Evolutionary conservation across 768 basidiomycete genomes (phyloP), one percentile per base, ranked within the genome.

Genomic region (Amanita jacksonii): DNA sequence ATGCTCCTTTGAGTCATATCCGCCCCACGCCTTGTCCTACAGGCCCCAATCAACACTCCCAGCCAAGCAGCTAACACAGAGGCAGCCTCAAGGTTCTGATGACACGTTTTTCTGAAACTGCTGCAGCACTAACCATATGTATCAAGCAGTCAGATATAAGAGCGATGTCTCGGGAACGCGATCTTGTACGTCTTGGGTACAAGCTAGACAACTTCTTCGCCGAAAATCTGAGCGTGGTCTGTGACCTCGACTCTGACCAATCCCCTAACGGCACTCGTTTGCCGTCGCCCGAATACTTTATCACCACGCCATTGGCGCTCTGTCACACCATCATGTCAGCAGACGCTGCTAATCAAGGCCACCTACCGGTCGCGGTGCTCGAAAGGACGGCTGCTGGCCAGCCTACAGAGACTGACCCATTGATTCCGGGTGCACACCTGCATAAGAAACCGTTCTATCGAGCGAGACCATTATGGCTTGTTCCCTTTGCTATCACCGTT

Each of bases 401-500:
- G 39, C 40, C 46, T 12, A 45, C 51, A 9, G 58, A 59, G 46
- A 27, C 50, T 32, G 56, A 54, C 45, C 52, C 54, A 42, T 51
- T 56, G 34, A 51, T 49, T 49, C 36, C 36, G 22, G 37, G 19
- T 22, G 30, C 35, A 3, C 44, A 30, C 30, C 25, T n/a, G 12
- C 47, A 42, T 24, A 68, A 62, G 59, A 76, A 74, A 54, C 70
- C 70, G 0, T 74, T 74, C 48, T 71, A 74, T 58, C 66, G 74
- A 31, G 63, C 74, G 7, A 56, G 74, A 46, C 74, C 73, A 12
- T 51, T 76, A 52, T 76, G 74, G 86, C 71, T 89, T 8, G 81
- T 86, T 18, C 85, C 85, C 2, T 85, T 88, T 55, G 84, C 77
- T 4, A 62, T 89, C 31, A 62, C 68, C 12, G 73, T 79, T 9